These are phyloP conservation scores for Chrysophaeum taylorii DNA, from an alignment of 352 stramenopile species.

Conservation along the genomic window DNA sequence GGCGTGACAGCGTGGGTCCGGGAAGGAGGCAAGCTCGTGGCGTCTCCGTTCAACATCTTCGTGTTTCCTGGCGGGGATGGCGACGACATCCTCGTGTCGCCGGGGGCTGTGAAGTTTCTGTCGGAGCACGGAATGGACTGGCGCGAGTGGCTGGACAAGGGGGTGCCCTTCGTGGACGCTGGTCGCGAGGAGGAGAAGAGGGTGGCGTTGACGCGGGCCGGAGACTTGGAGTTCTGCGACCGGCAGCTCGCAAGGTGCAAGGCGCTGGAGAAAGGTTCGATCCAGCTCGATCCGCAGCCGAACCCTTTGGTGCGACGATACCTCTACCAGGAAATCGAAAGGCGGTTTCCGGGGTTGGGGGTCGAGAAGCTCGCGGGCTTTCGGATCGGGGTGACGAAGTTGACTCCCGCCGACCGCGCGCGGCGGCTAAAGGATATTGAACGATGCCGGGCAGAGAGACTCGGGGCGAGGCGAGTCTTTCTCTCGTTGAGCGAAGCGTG, in stretches of 20 bases:
- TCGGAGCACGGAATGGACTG: background rate
- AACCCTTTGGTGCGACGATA: background rate
- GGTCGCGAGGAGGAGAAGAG: background rate
- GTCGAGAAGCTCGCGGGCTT: no score
- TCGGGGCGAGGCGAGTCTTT: background rate
- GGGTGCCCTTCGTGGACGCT: background rate
- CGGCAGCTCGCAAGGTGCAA: background rate
- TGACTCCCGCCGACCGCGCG: no score
- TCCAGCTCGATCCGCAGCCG: background rate
- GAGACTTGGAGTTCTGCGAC: background rate
- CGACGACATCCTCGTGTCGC: background rate
- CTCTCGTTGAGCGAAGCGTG: background rate
- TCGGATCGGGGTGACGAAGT: no score
- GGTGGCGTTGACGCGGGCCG: background rate
- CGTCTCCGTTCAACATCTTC: background rate
- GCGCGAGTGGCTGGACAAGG: background rate
- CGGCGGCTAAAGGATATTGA: no score
- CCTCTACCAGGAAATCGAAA: background rate
- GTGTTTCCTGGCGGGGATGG: background rate
- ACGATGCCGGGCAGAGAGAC: no score
- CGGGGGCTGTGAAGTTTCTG: background rate
- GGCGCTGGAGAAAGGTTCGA: background rate
- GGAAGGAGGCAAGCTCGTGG: background rate
- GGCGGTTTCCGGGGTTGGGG: no score
- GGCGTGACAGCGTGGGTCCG: background rate